Conservation (phyloP, 163 green algal species). For the Prototheca cutis region DNA sequence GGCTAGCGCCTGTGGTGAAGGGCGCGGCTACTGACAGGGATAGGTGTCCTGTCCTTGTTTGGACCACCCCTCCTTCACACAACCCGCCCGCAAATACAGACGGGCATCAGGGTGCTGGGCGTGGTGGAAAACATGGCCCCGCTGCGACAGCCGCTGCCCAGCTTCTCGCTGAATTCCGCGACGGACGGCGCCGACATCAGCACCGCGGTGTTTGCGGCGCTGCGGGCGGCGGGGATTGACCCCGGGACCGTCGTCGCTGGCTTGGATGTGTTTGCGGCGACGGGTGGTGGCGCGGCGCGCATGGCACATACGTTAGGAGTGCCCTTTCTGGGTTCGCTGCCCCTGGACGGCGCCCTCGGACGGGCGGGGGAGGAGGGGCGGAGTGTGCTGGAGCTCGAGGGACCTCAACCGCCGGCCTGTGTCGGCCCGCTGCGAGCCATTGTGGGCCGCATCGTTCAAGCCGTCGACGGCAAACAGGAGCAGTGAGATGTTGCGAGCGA, state of each 20-base stretch:
- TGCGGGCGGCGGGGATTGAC: conserved; percentile 19
- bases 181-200: conserved; percentile 53
- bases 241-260: conserved; percentile 9
- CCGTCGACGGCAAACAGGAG: neutral
- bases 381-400: conserved; percentile 48
- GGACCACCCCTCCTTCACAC: too few relatives aligned
- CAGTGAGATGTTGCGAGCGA: too few relatives aligned
- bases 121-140: conserved; percentile 97
- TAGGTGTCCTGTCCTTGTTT: too few relatives aligned
- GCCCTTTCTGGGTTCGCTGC: conserved; percentile 50
- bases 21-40: too few relatives aligned
- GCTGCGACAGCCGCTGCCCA: conserved; percentile 42
- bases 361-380: conserved; percentile 39
- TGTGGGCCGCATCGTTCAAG: neutral
- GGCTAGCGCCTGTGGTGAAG: too few relatives aligned
- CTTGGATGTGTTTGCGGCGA: conserved; percentile 60
- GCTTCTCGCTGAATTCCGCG: neutral
- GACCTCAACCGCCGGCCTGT: conserved; percentile 7
- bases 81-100: conserved; percentile 13
- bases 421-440: neutral
- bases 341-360: conserved; percentile 66
- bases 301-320: conserved; percentile 66
- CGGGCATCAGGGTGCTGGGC: conserved; percentile 74
- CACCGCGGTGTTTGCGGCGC: conserved; percentile 29
- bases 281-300: conserved; percentile 43